Evolutionary conservation across 2,329 filamentous ascomycete genomes (phyloP).

Genomic region (Stachybotrys elegans): DNA sequence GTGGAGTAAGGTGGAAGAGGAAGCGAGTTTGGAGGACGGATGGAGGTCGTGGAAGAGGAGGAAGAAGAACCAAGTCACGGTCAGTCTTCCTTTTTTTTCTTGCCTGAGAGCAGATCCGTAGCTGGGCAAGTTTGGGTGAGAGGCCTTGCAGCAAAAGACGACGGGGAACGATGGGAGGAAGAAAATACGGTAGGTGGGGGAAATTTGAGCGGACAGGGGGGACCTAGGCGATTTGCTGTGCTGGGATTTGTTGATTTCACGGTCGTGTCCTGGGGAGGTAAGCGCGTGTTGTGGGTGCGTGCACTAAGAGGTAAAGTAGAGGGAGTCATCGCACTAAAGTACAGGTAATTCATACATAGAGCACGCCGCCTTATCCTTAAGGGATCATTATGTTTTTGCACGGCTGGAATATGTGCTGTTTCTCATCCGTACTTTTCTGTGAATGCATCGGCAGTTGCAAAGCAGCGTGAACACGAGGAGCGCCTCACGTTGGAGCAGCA

Average conservation of each 20-base stretch:
- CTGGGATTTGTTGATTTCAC: constrained; percentile 35
- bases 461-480: no score
- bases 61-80: constrained; percentile 22
- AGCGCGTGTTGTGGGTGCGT: constrained; percentile 23
- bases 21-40: constrained; percentile 15
- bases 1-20: constrained; percentile 16
- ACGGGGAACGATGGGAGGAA: constrained; percentile 19
- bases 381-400: no score
- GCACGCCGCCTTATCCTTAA: no score
- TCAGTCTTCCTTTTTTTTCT: constrained; percentile 23
- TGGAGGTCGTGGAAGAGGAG: constrained; percentile 23
- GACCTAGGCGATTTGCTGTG: constrained; percentile 17
- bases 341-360: no score
- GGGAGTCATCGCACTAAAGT: no score
- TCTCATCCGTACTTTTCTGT: no score
- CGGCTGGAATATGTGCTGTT: no score
- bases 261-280: constrained; percentile 23
- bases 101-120: constrained; percentile 18
- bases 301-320: no score
- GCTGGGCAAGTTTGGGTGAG: constrained; percentile 18
- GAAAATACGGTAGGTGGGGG: constrained; percentile 42
- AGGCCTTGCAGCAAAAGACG: constrained; percentile 19
- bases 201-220: constrained; percentile 37
- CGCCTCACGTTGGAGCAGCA: no score
- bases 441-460: no score